Conservation (phyloP, 2,329 filamentous ascomycete genomes). For the Aspergillus hiratsukae region DNA sequence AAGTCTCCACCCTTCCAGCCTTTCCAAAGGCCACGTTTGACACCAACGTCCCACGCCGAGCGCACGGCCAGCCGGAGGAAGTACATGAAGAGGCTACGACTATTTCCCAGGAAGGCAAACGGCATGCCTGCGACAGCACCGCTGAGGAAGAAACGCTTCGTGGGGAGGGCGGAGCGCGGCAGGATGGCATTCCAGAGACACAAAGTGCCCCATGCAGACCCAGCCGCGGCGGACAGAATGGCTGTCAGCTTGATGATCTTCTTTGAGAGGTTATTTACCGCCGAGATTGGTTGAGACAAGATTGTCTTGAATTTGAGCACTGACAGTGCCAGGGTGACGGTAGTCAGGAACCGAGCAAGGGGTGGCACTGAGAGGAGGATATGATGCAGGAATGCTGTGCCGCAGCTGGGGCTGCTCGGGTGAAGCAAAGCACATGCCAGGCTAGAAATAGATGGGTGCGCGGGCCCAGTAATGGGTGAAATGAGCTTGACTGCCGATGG, state of each 20-base stretch:
- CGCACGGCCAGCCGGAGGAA: constrained; percentile 73
- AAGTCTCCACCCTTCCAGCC: constrained; percentile 80
- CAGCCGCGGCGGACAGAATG: constrained; percentile 77
- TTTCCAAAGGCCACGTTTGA: constrained; percentile 83
- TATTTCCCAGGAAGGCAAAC: constrained; percentile 65
- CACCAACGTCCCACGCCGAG: constrained; percentile 86
- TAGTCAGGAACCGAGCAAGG: constrained; percentile 65
- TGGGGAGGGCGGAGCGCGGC: constrained; percentile 69
- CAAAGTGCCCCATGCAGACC: constrained; percentile 80
- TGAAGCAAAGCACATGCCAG: constrained; percentile 89
- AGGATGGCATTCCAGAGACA: constrained; percentile 82
- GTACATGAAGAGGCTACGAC: constrained; percentile 69
- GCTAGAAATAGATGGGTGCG: constrained; percentile 79
- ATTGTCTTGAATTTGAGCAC: constrained; percentile 65
- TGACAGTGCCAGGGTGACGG: constrained; percentile 64
- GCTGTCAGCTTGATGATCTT: constrained; percentile 69
- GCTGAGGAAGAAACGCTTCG: constrained; percentile 83
- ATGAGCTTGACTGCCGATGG: constrained; percentile 66
- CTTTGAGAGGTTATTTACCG: constrained; percentile 62
- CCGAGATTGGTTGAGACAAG: constrained; percentile 63
- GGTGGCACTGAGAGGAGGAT: constrained; percentile 79
- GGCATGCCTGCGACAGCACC: constrained; percentile 74
- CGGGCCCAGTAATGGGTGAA: constrained; percentile 72
- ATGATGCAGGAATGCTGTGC: constrained; percentile 80
- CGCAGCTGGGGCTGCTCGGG: constrained; percentile 80